These are phyloP conservation scores for Avena insularis DNA, from an alignment of 176 grass and related monocot species.

Conservation along the genomic window DNA sequence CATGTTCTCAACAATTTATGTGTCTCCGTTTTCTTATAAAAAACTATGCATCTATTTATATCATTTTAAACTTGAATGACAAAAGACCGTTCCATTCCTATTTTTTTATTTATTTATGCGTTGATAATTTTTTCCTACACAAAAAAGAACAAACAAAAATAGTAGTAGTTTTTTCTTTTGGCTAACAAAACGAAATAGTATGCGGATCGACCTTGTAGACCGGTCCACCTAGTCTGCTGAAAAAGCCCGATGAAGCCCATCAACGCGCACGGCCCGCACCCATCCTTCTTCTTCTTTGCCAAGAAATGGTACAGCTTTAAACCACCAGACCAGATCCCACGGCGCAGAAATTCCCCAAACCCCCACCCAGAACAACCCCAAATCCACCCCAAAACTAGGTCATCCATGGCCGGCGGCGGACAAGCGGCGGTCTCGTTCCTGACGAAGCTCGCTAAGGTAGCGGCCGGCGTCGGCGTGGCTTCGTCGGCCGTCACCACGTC, in stretches of 20 bases:
- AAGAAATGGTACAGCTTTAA: constrained; percentile 49
- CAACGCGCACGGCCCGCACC: constrained; percentile 17
- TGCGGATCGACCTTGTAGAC: neutral
- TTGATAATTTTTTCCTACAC: too few species aligned
- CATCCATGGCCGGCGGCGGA: constrained; percentile 54
- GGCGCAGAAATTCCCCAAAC: neutral
- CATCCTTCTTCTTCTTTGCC: constrained; percentile 35
- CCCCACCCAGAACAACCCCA: neutral
- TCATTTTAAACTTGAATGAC: too few species aligned
- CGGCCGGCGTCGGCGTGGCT: constrained; percentile 57
- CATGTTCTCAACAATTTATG: too few species aligned
- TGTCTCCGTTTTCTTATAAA: too few species aligned
- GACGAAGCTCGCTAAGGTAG: constrained; percentile 59
- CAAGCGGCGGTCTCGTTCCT: constrained; percentile 69
- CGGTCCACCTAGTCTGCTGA: neutral
- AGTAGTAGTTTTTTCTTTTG: too few species aligned
- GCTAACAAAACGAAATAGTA: too few species aligned
- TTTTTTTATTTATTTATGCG: too few species aligned
- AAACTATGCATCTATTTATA: too few species aligned
- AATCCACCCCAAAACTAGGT: neutral
- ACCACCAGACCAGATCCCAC: neutral
- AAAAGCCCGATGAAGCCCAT: neutral
- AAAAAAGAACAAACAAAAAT: too few species aligned
- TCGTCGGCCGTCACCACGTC: constrained; percentile 56
- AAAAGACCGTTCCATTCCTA: too few species aligned